These are phyloP conservation scores for Boletus bicolor DNA, from an alignment of 768 basidiomycete species.

Conservation along the genomic window DNA sequence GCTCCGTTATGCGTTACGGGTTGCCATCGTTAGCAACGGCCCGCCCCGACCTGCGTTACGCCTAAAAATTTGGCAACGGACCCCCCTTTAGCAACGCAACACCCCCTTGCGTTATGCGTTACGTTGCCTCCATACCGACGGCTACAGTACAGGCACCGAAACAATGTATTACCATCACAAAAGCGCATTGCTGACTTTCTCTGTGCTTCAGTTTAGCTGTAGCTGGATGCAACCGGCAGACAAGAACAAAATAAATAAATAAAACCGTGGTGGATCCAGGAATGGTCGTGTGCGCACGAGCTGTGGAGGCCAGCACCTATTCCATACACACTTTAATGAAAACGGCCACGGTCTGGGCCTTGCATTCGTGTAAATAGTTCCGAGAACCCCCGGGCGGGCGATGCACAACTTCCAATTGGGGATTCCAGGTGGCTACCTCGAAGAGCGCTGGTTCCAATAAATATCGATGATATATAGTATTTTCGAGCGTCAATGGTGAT, in stretches of 20 bases:
- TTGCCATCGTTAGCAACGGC: too few relatives aligned
- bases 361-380: too few relatives aligned
- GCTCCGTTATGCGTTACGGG: too few relatives aligned
- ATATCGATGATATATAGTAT: constrained; percentile 9
- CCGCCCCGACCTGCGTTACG: too few relatives aligned
- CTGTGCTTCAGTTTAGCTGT: neutral
- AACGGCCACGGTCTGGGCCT: neutral
- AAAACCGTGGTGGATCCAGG: neutral
- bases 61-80: too few relatives aligned
- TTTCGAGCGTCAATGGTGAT: neutral
- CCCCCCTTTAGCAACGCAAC: too few relatives aligned
- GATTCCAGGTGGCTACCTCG: neutral
- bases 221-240: neutral
- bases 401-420: neutral
- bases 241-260: neutral
- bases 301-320: too few relatives aligned
- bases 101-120: too few relatives aligned
- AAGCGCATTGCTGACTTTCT: neutral
- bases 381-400: neutral
- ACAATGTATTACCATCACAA: neutral
- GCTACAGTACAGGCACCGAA: neutral
- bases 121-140: too few relatives aligned
- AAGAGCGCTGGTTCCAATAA: neutral
- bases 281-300: neutral
- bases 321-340: neutral